These are phyloP conservation scores for Moesziomyces sp. DNA, from an alignment of 1,284 basidiomycete species.

Conservation along the genomic window DNA sequence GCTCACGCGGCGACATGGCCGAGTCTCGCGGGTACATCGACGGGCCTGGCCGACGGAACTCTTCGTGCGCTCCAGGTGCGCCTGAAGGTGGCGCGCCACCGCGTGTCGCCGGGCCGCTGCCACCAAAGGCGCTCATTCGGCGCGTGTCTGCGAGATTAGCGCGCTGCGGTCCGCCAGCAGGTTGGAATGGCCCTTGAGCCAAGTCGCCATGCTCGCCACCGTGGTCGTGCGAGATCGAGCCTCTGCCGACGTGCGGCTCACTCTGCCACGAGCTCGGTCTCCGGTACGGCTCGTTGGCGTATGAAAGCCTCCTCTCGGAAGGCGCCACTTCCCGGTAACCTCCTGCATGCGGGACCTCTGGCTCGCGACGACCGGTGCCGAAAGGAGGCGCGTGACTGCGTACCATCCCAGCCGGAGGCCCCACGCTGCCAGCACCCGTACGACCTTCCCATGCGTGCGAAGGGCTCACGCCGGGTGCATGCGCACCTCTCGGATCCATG, in stretches of 20 bases:
- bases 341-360: slow-evolving; percentile 5
- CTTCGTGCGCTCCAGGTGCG: slow-evolving; percentile 17
- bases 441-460: slow-evolving; percentile 18
- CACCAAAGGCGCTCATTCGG: slow-evolving; percentile 15
- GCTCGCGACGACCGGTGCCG: slow-evolving; percentile 20
- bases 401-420: neutral
- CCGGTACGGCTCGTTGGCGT: slow-evolving; percentile 12
- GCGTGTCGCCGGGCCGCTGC: slow-evolving; percentile 1
- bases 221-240: slow-evolving; percentile 1
- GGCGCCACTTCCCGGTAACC: slow-evolving; percentile 11
- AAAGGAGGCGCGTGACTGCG: slow-evolving; percentile 3
- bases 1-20: slow-evolving; percentile 21
- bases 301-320: slow-evolving; percentile 19
- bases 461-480: slow-evolving; percentile 8
- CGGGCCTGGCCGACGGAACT: slow-evolving; percentile 32
- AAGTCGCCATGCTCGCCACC: slow-evolving; percentile 9
- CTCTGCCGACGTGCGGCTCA: slow-evolving; percentile 15
- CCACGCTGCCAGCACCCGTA: slow-evolving; percentile 1
- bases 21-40: slow-evolving; percentile 18
- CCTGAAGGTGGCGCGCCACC: neutral
- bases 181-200: slow-evolving; percentile 14
- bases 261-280: slow-evolving; percentile 21
- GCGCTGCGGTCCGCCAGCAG: slow-evolving; percentile 1
- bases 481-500: slow-evolving; percentile 12
- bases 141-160: slow-evolving; percentile 13